phyloP scores from a whole-genome alignment of 2,329 filamentous ascomycete genomes.

The Achaetomium macrosporum region DNA sequence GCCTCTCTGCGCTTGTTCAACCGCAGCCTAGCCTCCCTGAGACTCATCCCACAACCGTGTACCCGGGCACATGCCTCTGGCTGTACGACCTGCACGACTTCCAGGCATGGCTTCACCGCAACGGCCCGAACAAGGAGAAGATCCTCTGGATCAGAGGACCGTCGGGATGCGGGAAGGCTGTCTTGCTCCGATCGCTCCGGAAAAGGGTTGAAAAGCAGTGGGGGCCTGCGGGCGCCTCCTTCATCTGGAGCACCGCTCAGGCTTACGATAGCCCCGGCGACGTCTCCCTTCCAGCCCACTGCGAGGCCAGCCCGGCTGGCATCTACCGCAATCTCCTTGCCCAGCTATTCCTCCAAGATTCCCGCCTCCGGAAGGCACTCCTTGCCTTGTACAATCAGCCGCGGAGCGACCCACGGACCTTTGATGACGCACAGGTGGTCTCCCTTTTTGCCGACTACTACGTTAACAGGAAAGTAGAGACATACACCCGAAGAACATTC shows the following conservation, averaged over 20 bases:
- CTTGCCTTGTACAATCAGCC: constrained; percentile 18
- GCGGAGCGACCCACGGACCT: constrained; percentile 1
- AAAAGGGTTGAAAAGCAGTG: constrained; percentile 26
- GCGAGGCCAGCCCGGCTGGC: constrained; percentile 18
- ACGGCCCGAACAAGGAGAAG: constrained; percentile 24
- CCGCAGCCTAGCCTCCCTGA: constrained; percentile 13
- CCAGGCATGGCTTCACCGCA: constrained; percentile 29
- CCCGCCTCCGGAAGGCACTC: constrained; percentile 26
- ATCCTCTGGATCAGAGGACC: constrained; percentile 30
- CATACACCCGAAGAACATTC: constrained; percentile 26
- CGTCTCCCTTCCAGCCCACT: constrained; percentile 19
- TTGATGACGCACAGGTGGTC: constrained; percentile 28
- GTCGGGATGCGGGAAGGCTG: constrained; percentile 30
- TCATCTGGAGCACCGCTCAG: constrained; percentile 26
- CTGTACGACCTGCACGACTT: constrained; percentile 30
- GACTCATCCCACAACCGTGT: constrained; percentile 18
- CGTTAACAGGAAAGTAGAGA: constrained; percentile 25
- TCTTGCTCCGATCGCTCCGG: constrained; percentile 27
- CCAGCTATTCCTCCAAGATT: constrained; percentile 29
- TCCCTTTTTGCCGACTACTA: constrained; percentile 31
- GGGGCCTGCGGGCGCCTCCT: constrained; percentile 23
- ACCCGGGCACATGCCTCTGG: constrained; percentile 30
- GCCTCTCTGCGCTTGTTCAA: constrained; percentile 21
- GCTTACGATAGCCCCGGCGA: constrained; percentile 19
- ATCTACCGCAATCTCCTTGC: constrained; percentile 28